Conservation (phyloP, 2,329 filamentous ascomycete species). For the Xylaria sp. region DNA sequence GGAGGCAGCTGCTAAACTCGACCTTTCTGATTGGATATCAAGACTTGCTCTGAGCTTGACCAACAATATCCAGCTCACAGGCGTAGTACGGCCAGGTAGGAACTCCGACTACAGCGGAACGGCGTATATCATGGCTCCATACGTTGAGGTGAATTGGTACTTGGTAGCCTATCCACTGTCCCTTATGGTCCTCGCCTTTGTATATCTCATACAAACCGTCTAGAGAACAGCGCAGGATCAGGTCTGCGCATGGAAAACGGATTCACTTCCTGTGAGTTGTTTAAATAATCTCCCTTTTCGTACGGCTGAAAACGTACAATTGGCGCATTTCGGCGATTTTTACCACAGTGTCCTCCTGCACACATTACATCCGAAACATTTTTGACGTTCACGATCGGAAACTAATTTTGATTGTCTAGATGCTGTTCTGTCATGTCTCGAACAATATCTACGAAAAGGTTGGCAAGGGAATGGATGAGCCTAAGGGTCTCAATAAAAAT, state of each 20-base stretch:
- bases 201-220: conserved; percentile 53
- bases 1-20: conserved; percentile 47
- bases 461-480: conserved; percentile 51
- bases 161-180: conserved; percentile 53
- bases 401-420: conserved; percentile 31
- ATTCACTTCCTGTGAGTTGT: conserved; percentile 48
- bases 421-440: conserved; percentile 55
- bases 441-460: conserved; percentile 49
- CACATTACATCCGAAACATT: background rate
- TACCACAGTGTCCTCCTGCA: background rate
- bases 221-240: conserved; percentile 51
- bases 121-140: conserved; percentile 47
- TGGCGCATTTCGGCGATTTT: background rate
- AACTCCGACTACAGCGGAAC: conserved; percentile 49
- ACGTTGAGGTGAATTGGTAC: conserved; percentile 52
- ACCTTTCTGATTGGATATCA: conserved; percentile 50
- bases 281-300: background rate
- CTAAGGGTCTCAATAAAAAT: conserved; percentile 50
- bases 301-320: background rate
- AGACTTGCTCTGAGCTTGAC: conserved; percentile 52
- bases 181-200: conserved; percentile 51
- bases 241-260: conserved; percentile 54
- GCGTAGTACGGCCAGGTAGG: conserved; percentile 35
- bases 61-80: conserved; percentile 52
- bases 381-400: background rate